Evolutionary conservation across 1,284 basidiomycete genomes (phyloP).

Genomic region (Fomes fomentarius): DNA sequence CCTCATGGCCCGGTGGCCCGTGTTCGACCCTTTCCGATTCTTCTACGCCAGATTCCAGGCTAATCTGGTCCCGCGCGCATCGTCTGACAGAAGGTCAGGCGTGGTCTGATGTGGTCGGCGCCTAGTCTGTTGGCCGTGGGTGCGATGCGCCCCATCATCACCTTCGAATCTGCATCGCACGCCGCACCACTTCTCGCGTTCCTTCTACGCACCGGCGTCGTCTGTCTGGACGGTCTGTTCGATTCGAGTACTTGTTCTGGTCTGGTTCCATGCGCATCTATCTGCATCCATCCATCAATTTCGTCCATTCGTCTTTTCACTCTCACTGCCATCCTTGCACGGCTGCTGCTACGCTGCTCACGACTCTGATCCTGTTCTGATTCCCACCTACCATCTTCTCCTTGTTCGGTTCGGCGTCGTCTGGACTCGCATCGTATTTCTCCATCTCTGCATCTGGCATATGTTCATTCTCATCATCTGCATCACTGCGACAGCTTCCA

Average conservation of each 20-base stretch:
- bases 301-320: slow-evolving; percentile 1
- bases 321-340: background rate
- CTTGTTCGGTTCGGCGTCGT: background rate
- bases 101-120: background rate
- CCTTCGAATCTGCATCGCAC: background rate
- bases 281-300: too few species aligned
- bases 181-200: background rate
- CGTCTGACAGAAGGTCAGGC: slow-evolving; percentile 8
- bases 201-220: background rate
- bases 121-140: too few species aligned
- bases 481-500: slow-evolving; percentile 5
- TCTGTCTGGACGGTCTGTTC: too few species aligned
- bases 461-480: background rate
- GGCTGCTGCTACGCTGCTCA: background rate
- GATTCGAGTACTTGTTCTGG: too few species aligned
- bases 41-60: too few species aligned
- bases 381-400: background rate
- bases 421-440: slow-evolving; percentile 15
- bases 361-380: background rate
- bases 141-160: background rate
- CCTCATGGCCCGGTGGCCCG: background rate
- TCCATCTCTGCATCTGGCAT: slow-evolving; percentile 18
- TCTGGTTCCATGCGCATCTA: too few species aligned
- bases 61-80: too few species aligned
- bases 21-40: too few species aligned